Evolutionary conservation across 2,329 filamentous ascomycete species (phyloP), one percentile per base, ranked within the genome.

Genomic region (Fusarium sp.): DNA sequence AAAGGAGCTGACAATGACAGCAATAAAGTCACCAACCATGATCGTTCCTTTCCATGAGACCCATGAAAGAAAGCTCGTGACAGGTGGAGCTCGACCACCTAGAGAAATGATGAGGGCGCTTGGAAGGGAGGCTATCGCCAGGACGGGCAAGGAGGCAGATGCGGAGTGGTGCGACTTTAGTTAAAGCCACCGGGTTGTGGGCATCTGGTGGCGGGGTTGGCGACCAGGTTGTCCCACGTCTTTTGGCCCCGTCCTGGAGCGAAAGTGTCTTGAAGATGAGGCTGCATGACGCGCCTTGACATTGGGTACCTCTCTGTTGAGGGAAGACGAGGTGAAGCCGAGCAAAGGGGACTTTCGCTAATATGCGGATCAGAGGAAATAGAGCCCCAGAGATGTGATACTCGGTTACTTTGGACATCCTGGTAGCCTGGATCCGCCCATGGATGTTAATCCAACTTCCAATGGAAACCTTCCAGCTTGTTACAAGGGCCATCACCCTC

Each of bases 101-200:
- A 30, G n/a, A 62, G 65, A 65, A 62, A 68, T 63, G 68, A 68
- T 40, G 46, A 56, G 34, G 66, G 66, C 68, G 66, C 63, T 62
- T 60, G 51, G 34, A 54, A 64, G 68, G 59, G 68, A 52, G 64
- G 66, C 66, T 56, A 64, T 69, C 46, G 46, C 66, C 46, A 62
- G 60, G 68, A 70, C 39, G 65, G 66, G 60, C 54, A 71, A 65
- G 51, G 56, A 62, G 56, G 39, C 63, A 51, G 34, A 54, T 57
- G 69, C 52, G 64, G 66, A 65, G 64, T 68, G 58, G 60, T 62
- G 55, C 56, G 61, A 68, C 63, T 65, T 55, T 58, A 62, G 66
- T 53, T 60, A 53, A 63, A 62, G 66, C 63, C 60, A 66, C 48
- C 40, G 41, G 62, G 56, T 64, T 64, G 54, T 63, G 62, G 62